These are phyloP conservation scores for Lycium barbarum DNA, from an alignment of 257 asterid species.

Conservation along the genomic window DNA sequence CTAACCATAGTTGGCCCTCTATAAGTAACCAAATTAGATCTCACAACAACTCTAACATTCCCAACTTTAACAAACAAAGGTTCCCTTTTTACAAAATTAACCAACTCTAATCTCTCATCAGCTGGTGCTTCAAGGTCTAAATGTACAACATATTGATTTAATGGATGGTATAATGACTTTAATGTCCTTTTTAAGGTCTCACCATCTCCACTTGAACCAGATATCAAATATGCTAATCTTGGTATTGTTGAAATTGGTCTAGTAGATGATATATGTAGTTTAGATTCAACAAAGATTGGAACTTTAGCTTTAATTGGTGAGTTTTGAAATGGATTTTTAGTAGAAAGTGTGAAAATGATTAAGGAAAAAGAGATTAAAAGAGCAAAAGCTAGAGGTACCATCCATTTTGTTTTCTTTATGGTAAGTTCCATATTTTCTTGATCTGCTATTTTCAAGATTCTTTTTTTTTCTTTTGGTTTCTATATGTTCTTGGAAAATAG, in stretches of 20 bases:
- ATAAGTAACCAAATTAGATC: conserved; percentile 78
- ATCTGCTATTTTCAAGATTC: conserved; percentile 21
- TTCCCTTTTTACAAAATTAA: conserved; percentile 53
- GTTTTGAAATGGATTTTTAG: conserved; percentile 49
- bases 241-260: conserved; percentile 59
- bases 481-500: neutral
- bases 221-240: conserved; percentile 74
- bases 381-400: conserved; percentile 52
- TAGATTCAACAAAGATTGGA: conserved; percentile 70
- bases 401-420: conserved; percentile 63
- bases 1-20: conserved; percentile 83
- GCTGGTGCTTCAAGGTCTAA: conserved; percentile 68
- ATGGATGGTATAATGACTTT: conserved; percentile 71
- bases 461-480: neutral
- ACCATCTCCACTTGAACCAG: conserved; percentile 81
- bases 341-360: conserved; percentile 43
- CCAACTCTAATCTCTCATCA: conserved; percentile 71
- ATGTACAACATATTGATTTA: conserved; percentile 71
- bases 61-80: conserved; percentile 51
- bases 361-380: conserved; percentile 46
- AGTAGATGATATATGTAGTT: conserved; percentile 43
- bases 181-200: conserved; percentile 59
- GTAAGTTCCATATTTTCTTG: conserved; percentile 53
- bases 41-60: conserved; percentile 64
- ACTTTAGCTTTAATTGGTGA: conserved; percentile 39